These are phyloP conservation scores for Hylodesmum podocarpum DNA, from an alignment of 306 rosid species.

Conservation along the genomic window DNA sequence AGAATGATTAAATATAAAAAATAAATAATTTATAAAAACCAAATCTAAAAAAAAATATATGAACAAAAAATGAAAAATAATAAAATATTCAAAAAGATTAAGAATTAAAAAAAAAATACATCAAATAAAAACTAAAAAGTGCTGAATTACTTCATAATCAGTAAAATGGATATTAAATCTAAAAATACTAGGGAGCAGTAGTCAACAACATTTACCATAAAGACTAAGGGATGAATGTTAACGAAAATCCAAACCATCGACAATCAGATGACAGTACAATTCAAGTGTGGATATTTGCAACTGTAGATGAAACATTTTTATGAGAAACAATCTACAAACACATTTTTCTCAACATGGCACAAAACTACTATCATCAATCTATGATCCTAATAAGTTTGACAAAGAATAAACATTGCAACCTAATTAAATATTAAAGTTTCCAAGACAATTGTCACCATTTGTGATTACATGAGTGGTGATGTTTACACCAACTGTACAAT, in stretches of 20 bases:
- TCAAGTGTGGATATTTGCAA: background rate
- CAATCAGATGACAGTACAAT: background rate
- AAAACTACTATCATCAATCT: background rate
- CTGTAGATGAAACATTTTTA: background rate
- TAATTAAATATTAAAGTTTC: slow-evolving; percentile 18
- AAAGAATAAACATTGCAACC: background rate
- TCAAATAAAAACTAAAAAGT: no score
- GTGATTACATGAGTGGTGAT: background rate
- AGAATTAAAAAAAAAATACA: no score
- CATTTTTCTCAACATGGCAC: background rate
- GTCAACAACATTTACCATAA: background rate
- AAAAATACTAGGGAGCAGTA: background rate
- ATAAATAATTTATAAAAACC: no score
- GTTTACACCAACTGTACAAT: slow-evolving; percentile 36
- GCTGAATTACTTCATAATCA: no score
- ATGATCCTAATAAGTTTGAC: background rate
- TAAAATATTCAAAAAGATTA: no score
- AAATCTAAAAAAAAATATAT: no score
- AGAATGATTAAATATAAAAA: no score
- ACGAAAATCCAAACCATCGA: background rate
- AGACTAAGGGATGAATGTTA: background rate
- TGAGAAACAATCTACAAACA: background rate
- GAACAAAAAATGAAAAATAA: no score
- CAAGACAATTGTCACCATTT: slow-evolving; percentile 8
- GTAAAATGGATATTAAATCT: no score